phyloP scores from a whole-genome alignment of 2,329 filamentous ascomycete species.

The Hirsutella rhossiliensis region DNA sequence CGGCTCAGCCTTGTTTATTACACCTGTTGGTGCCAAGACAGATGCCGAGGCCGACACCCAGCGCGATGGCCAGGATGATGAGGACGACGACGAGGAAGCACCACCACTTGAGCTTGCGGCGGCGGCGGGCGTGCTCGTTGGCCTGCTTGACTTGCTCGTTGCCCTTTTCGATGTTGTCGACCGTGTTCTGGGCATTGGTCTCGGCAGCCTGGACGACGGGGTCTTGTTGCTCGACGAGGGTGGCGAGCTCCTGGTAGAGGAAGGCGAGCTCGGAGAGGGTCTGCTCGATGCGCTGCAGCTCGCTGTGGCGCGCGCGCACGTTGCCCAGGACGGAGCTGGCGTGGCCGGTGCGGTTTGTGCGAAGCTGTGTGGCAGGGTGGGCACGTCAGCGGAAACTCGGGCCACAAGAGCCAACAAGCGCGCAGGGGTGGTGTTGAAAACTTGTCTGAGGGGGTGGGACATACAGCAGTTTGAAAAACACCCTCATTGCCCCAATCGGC shows the following conservation, averaged over 20 bases:
- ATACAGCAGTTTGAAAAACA: conserved; percentile 71
- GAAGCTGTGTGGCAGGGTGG: conserved; percentile 41
- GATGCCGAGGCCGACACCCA: conserved; percentile 43
- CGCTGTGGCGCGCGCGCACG: conserved; percentile 72
- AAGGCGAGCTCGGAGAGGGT: conserved; percentile 58
- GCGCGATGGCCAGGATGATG: conserved; percentile 41
- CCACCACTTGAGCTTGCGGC: conserved; percentile 74
- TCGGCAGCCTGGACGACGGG: conserved; percentile 49
- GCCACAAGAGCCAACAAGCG: neutral
- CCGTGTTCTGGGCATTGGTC: conserved; percentile 52
- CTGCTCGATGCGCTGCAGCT: conserved; percentile 69
- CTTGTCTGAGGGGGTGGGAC: conserved; percentile 22
- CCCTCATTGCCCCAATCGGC: conserved; percentile 67
- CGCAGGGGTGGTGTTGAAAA: neutral
- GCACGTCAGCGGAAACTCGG: neutral
- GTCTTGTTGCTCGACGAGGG: conserved; percentile 63
- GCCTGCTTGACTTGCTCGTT: conserved; percentile 59
- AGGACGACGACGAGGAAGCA: conserved; percentile 50
- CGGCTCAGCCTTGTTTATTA: neutral
- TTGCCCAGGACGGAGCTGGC: conserved; percentile 63
- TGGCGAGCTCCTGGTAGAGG: conserved; percentile 64
- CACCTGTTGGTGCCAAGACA: conserved; percentile 15
- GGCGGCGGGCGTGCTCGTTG: conserved; percentile 52
- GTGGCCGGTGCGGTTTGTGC: conserved; percentile 61
- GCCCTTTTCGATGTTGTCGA: conserved; percentile 54